These are phyloP conservation scores for Clonostachys rhizophaga DNA, from an alignment of 2,329 filamentous ascomycete genomes.

Conservation along the genomic window DNA sequence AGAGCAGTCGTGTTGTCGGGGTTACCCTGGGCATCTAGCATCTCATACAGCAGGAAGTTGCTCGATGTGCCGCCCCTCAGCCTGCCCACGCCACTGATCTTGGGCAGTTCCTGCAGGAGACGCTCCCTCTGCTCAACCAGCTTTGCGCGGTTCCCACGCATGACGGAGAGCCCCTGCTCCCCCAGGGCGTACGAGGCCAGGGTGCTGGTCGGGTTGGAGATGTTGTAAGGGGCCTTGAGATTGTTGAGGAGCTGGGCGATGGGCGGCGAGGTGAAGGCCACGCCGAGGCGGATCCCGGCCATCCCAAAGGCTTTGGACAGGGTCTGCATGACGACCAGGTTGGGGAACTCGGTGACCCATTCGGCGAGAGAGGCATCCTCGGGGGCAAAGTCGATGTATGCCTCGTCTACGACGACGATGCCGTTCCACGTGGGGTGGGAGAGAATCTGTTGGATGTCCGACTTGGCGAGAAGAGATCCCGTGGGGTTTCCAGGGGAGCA, in stretches of 20 bases:
- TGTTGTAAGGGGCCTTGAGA: constrained; percentile 95
- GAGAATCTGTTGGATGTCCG: constrained; percentile 68
- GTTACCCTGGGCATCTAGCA: constrained; percentile 66
- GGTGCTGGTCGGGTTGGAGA: constrained; percentile 80
- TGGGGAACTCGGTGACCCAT: constrained; percentile 89
- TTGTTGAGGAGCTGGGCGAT: constrained; percentile 82
- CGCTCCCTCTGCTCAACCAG: constrained; percentile 76
- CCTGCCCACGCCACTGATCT: constrained; percentile 71
- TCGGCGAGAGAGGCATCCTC: constrained; percentile 76
- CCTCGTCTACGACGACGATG: constrained; percentile 88
- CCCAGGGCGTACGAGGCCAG: constrained; percentile 72
- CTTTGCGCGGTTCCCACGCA: constrained; percentile 64
- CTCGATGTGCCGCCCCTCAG: constrained; percentile 75
- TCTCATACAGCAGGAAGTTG: constrained; percentile 90
- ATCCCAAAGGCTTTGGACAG: constrained; percentile 97
- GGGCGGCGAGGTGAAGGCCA: constrained; percentile 70
- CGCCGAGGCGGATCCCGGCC: constrained; percentile 86
- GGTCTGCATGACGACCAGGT: constrained; percentile 96
- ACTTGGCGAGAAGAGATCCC: constrained; percentile 70
- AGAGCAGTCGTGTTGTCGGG: constrained; percentile 77
- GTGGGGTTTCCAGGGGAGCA: constrained; percentile 97
- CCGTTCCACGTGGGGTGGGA: constrained; percentile 94
- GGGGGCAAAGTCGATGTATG: constrained; percentile 89
- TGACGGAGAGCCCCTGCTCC: constrained; percentile 62
- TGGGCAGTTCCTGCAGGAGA: constrained; percentile 67